Conservation (phyloP, 2,329 filamentous ascomycete species). For the Pseudocercospora cruenta region DNA sequence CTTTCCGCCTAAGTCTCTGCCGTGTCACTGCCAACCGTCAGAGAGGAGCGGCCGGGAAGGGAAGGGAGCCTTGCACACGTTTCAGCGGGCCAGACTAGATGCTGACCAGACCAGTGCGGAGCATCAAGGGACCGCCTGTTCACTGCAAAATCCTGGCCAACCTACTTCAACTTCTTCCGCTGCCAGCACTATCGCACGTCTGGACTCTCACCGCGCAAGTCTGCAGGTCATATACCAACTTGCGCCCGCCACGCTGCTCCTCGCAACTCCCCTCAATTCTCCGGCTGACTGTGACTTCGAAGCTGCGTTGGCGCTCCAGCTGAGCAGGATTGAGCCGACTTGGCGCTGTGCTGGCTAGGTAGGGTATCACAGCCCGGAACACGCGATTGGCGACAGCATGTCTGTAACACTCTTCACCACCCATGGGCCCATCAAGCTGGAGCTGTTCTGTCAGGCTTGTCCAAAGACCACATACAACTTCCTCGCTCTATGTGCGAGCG, state of each 20-base stretch:
- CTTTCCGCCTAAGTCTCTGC: background rate
- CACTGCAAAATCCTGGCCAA: background rate
- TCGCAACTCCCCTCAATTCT: constrained; percentile 19
- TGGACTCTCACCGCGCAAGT: background rate
- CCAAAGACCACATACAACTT: constrained; percentile 92
- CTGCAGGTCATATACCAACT: constrained; percentile 8
- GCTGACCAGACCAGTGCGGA: background rate
- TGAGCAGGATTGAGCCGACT: constrained; percentile 12
- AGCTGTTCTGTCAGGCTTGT: constrained; percentile 93
- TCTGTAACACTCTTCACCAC: constrained; percentile 76
- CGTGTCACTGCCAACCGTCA: background rate
- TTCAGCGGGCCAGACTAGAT: background rate
- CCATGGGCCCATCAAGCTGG: constrained; percentile 88
- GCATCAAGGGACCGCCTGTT: background rate
- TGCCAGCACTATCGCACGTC: constrained; percentile 15
- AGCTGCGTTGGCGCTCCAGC: constrained; percentile 9
- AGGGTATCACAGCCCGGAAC: background rate
- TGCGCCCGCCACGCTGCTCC: background rate
- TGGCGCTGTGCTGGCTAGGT: background rate
- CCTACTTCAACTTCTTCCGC: constrained; percentile 2
- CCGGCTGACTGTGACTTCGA: constrained; percentile 12
- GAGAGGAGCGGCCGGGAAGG: background rate
- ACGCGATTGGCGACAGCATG: constrained; percentile 40
- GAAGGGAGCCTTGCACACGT: background rate
- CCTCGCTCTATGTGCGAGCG: constrained; percentile 79